Base-by-base conservation (phyloP, 73 alveolate genomes). In the Uronychia binucleata region DNA sequence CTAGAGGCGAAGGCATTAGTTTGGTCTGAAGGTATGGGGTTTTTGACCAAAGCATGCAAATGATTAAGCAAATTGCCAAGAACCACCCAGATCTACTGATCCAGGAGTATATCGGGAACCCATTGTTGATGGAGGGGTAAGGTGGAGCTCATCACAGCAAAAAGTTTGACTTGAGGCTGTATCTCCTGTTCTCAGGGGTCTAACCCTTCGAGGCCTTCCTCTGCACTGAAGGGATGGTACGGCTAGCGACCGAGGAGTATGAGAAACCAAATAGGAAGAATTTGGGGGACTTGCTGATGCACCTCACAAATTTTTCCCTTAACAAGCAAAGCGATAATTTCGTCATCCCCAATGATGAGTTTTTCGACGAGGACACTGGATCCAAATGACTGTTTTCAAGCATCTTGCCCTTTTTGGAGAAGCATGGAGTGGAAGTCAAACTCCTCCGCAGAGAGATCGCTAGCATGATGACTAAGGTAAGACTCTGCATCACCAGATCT, bases 111-210 rank as follows among this genome's bases (percentile, higher is more conserved):
- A 46, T 46, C 19, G n/a, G n/a, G 19, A 46, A 46, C 19, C 67
- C 67, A 46, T 5, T 46, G 67, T 11, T 19, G n/a, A 46, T 46
- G 5, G 67, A 46, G 19, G 67, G 67, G 67, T 46, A 46, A 46
- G 67, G 67, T 5, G 67, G 5, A 11, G 5, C 19, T 46, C n/a
- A 0, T 46, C 5, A 46, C 5, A 46, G 67, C 35, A 93, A 95
- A 82, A 98, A 97, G 87, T 97, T 98, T 90, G 98, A 96, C 77
- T 77, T 98, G 81, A 81, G 98, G 79, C 29, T 97, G 25, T 98
- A 96, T 86, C 99, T 98, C 30, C 85, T 97, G n/a, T 97, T 98
- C 34, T 88, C 98, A 1, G 92, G 97, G 26, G 91, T 97, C 58
- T 97, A 95, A 59, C 99, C 99, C n/a, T 76, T 88, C 1, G 60